Evolutionary conservation across 1,284 basidiomycete species (phyloP).

Genomic region (Leccinum angustisporum): DNA sequence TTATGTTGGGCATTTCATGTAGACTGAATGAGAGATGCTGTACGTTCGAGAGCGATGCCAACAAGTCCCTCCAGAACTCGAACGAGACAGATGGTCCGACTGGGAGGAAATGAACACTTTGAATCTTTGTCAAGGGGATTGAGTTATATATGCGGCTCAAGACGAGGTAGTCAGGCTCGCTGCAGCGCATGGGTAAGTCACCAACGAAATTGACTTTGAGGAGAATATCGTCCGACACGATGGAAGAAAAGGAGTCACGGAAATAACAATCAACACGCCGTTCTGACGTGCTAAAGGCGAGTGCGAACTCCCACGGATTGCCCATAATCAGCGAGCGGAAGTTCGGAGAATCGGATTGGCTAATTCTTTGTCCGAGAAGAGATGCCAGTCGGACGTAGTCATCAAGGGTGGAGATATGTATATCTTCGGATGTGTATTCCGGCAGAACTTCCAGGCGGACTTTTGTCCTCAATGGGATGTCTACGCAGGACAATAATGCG

Average conservation of each 20-base stretch:
- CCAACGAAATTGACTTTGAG: neutral
- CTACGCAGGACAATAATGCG: neutral
- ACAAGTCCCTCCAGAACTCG: neutral
- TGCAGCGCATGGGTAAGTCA: neutral
- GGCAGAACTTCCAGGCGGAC: neutral
- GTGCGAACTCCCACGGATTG: neutral
- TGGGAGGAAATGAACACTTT: neutral
- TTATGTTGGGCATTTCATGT: neutral
- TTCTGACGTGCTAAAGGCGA: neutral
- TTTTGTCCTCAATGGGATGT: neutral
- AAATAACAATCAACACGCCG: neutral
- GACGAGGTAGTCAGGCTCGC: neutral
- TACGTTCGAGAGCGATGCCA: neutral
- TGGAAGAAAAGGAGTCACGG: neutral
- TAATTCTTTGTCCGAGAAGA: neutral
- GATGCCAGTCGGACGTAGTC: neutral
- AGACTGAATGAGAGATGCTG: neutral
- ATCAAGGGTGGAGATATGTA: neutral
- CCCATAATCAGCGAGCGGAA: neutral
- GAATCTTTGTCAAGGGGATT: neutral
- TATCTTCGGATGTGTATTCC: neutral
- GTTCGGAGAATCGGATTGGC: neutral
- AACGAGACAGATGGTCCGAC: neutral
- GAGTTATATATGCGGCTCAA: neutral
- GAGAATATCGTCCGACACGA: neutral